A percentile compares a stretch with the other conserved stretches of the same genome.
These are phyloP conservation scores for Uronychia setigera DNA, from an alignment of 73 alveolate genomes.

Conservation along the genomic window DNA sequence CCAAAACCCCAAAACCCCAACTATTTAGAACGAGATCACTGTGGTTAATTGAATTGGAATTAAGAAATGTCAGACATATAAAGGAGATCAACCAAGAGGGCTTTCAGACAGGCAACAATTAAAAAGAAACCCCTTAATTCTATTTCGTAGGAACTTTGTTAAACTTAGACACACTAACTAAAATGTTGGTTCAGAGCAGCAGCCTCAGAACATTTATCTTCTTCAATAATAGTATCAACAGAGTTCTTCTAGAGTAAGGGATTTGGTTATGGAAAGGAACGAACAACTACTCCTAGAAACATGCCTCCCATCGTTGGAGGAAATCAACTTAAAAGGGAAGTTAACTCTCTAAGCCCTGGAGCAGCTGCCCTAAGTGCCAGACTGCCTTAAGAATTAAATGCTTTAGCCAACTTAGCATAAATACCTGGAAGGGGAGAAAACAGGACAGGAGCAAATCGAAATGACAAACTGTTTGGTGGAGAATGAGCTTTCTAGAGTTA, in stretches of 20 bases:
- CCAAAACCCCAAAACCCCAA: too few species aligned
- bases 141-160: neutral
- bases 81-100: neutral
- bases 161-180: neutral
- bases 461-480: neutral
- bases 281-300: neutral
- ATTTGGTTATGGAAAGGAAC: neutral
- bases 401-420: neutral
- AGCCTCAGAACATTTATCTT: neutral
- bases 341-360: neutral
- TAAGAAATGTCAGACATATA: too few species aligned
- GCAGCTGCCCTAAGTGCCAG: conserved; percentile 2
- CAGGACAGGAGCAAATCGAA: neutral
- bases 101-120: neutral
- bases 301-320: neutral
- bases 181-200: neutral
- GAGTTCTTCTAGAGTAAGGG: neutral
- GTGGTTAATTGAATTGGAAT: too few species aligned
- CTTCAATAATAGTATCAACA: neutral
- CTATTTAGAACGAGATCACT: too few species aligned
- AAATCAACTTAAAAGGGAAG: neutral
- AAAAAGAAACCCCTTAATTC: neutral
- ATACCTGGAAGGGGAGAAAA: neutral
- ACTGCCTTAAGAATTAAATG: neutral
- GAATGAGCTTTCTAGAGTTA: neutral